Evolutionary conservation across 2,329 filamentous ascomycete species (phyloP).

Genomic region (Penicillium sp.): DNA sequence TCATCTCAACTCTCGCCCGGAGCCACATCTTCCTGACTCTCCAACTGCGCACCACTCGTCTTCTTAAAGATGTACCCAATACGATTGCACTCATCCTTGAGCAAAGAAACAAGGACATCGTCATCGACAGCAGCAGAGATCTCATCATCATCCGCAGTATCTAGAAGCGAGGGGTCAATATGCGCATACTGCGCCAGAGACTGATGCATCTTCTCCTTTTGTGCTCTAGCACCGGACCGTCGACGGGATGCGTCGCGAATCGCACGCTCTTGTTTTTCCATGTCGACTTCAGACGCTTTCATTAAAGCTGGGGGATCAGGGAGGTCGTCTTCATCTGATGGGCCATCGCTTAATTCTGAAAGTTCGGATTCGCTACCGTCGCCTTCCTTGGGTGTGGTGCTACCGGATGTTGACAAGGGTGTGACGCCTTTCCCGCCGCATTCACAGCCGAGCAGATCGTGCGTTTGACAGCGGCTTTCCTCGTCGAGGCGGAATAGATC

Average conservation of each 20-base stretch:
- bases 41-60: constrained; percentile 23
- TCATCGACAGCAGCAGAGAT: constrained; percentile 29
- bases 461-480: constrained; percentile 57
- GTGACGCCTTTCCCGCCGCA: constrained; percentile 52
- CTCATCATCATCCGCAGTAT: constrained; percentile 10
- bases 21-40: constrained; percentile 1
- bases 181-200: constrained; percentile 42
- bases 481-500: constrained; percentile 64
- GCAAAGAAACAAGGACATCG: constrained; percentile 31
- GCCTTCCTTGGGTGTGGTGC: constrained; percentile 9
- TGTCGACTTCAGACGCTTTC: constrained; percentile 39
- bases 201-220: constrained; percentile 37
- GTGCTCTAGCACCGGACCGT: constrained; percentile 8
- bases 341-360: constrained; percentile 10
- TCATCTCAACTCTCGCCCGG: background rate
- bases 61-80: constrained; percentile 41
- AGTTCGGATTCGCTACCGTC: constrained; percentile 10
- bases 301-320: constrained; percentile 31
- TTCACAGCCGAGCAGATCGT: constrained; percentile 58
- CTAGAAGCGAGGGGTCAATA: constrained; percentile 36
- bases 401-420: constrained; percentile 6
- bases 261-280: constrained; percentile 32
- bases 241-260: constrained; percentile 20
- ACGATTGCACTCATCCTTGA: constrained; percentile 37
- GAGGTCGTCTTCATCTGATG: constrained; percentile 22